phyloP scores from a whole-genome alignment of 2,329 filamentous ascomycete species.

The Fusarium sp. region DNA sequence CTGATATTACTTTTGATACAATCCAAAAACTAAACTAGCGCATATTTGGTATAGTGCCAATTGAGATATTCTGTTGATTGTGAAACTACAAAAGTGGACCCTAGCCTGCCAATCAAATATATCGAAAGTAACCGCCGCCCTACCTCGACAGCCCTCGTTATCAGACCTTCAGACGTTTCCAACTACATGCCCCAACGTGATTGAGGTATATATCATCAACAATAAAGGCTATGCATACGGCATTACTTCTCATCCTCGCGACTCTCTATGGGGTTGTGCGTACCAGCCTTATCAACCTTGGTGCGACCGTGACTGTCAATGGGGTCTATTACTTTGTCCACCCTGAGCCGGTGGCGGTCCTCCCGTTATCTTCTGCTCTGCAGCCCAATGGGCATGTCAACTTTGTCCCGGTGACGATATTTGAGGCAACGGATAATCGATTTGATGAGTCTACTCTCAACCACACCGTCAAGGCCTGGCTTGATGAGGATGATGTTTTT shows the following conservation, averaged over 20 bases:
- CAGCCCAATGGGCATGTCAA: accelerated
- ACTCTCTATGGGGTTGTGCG: too few species aligned
- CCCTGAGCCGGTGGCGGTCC: background rate
- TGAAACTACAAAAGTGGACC: background rate
- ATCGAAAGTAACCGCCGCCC: background rate
- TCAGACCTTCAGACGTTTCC: background rate
- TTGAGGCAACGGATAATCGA: accelerated
- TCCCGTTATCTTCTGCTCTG: background rate
- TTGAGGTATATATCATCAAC: too few species aligned
- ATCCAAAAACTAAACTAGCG: accelerated
- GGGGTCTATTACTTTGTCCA: background rate
- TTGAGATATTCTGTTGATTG: accelerated
- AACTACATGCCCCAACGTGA: background rate
- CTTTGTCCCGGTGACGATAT: background rate
- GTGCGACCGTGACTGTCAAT: background rate
- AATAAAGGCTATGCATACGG: background rate
- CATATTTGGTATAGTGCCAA: background rate
- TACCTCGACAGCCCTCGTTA: accelerated
- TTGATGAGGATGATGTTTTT: background rate
- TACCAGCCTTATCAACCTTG: background rate
- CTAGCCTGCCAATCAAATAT: background rate
- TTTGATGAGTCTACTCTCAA: background rate
- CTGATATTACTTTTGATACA: accelerated
- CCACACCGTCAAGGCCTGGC: background rate
- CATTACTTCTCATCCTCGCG: too few species aligned